phyloP scores from a whole-genome alignment of 192 early-diverging fungal species.

The Coemansia sp. region DNA sequence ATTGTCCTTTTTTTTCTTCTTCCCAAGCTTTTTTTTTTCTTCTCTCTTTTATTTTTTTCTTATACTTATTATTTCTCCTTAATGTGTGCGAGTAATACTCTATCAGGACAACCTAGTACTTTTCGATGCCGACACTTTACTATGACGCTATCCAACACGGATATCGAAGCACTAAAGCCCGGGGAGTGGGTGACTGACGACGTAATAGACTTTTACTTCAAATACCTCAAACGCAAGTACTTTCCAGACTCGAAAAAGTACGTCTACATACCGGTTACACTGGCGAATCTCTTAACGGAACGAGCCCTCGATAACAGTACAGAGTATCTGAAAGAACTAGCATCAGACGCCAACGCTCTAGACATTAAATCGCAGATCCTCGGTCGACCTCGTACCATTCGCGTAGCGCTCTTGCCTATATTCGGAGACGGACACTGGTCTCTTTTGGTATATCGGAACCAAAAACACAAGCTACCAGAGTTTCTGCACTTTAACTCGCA shows the following conservation, averaged over 20 bases:
- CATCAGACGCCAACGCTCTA: slow-evolving; percentile 42
- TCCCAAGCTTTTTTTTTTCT: not conserved
- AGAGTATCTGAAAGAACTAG: slow-evolving; percentile 33
- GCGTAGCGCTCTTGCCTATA: slow-evolving; percentile 50
- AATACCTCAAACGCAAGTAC: slow-evolving; percentile 45
- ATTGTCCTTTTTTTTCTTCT: not conserved
- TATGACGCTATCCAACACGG: slow-evolving; percentile 40
- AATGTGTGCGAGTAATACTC: not conserved
- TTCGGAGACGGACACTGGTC: slow-evolving; percentile 57
- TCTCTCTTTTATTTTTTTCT: not conserved
- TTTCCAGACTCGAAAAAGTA: slow-evolving; percentile 47
- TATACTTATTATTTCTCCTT: not conserved
- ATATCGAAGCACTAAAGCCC: slow-evolving; percentile 45
- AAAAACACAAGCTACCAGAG: slow-evolving; percentile 30
- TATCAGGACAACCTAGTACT: not conserved
- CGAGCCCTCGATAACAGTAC: slow-evolving; percentile 38
- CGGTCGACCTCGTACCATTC: slow-evolving; percentile 31
- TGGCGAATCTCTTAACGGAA: slow-evolving; percentile 46
- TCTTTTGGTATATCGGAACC: slow-evolving; percentile 42
- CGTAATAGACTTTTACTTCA: slow-evolving; percentile 54
- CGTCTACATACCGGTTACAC: slow-evolving; percentile 44
- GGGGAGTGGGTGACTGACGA: slow-evolving; percentile 56
- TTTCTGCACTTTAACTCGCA: slow-evolving; percentile 57
- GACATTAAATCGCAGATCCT: slow-evolving; percentile 43
- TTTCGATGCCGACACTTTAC: slow-evolving; percentile 33